phyloP scores from a whole-genome alignment of 805 yeast species.

The Isabelozyma pseudorhagii region DNA sequence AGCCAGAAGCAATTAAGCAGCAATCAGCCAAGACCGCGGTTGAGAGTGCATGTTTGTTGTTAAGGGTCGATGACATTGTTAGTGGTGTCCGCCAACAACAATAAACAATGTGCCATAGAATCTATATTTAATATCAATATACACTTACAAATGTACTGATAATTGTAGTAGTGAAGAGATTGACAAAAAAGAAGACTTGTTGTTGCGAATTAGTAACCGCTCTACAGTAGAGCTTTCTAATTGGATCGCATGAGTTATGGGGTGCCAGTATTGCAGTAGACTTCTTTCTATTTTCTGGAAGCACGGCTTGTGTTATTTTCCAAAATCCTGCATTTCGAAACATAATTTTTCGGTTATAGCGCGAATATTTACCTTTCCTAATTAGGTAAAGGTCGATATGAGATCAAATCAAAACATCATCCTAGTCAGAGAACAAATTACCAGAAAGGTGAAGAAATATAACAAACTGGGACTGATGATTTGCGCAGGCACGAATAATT shows the following conservation, averaged over 20 bases:
- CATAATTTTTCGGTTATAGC: neutral
- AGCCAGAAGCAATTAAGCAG: constrained; percentile 96
- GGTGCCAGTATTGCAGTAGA: too few relatives aligned
- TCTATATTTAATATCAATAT: neutral
- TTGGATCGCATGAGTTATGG: too few relatives aligned
- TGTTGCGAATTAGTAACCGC: too few relatives aligned
- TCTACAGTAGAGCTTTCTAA: too few relatives aligned
- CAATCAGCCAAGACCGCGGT: constrained; percentile 97
- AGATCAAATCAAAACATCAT: neutral
- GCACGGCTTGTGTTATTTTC: neutral
- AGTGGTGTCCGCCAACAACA: constrained; percentile 76
- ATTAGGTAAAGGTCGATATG: neutral
- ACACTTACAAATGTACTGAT: too few relatives aligned
- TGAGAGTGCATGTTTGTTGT: constrained; percentile 90
- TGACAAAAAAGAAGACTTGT: too few relatives aligned
- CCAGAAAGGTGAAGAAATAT: neutral
- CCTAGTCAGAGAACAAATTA: neutral
- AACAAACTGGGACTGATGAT: neutral
- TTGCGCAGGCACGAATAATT: neutral
- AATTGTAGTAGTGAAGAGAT: too few relatives aligned
- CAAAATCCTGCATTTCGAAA: neutral
- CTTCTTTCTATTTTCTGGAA: too few relatives aligned
- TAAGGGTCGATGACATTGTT: constrained; percentile 97
- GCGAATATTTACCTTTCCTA: neutral
- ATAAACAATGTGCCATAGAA: constrained; percentile 1